Conservation (phyloP, 331 rosid species). For the Prunus yedoensis region DNA sequence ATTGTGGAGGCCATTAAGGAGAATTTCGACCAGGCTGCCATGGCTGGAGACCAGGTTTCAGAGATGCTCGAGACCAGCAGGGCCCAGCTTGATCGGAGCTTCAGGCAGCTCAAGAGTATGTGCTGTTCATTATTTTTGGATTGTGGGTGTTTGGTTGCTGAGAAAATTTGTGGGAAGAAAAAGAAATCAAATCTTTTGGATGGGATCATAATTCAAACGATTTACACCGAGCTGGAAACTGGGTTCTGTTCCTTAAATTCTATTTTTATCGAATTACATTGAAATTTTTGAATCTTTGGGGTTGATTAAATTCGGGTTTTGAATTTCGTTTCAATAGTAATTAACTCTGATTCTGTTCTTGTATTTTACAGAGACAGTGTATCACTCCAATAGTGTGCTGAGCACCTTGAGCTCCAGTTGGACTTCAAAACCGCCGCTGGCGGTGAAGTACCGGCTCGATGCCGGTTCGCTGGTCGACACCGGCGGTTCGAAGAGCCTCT, state of each 20-base stretch:
- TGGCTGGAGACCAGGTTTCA: constrained; percentile 82
- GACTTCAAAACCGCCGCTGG: constrained; percentile 95
- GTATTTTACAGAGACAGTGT: constrained; percentile 75
- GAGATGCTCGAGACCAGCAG: constrained; percentile 77
- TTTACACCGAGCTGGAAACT: neutral
- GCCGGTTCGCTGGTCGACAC: constrained; percentile 54
- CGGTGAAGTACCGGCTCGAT: constrained; percentile 81
- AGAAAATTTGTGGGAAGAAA: neutral
- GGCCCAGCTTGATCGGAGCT: constrained; percentile 89
- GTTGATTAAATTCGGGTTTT: neutral
- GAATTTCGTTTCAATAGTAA: constrained; percentile 1
- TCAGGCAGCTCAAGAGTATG: constrained; percentile 83
- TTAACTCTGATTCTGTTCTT: too few species aligned
- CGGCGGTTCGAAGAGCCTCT: constrained; percentile 73
- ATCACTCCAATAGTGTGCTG: constrained; percentile 83
- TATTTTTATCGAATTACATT: neutral
- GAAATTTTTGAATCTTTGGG: neutral
- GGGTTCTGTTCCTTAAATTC: too few species aligned
- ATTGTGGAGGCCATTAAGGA: constrained; percentile 82
- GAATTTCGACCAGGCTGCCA: constrained; percentile 77
- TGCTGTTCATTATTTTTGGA: neutral
- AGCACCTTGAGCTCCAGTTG: constrained; percentile 91
- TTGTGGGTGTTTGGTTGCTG: constrained; percentile 9
- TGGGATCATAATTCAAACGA: neutral
- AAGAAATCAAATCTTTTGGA: neutral